Evolutionary conservation across 2,329 filamentous ascomycete species (phyloP).

Genomic region (Fusarium mangiferae): DNA sequence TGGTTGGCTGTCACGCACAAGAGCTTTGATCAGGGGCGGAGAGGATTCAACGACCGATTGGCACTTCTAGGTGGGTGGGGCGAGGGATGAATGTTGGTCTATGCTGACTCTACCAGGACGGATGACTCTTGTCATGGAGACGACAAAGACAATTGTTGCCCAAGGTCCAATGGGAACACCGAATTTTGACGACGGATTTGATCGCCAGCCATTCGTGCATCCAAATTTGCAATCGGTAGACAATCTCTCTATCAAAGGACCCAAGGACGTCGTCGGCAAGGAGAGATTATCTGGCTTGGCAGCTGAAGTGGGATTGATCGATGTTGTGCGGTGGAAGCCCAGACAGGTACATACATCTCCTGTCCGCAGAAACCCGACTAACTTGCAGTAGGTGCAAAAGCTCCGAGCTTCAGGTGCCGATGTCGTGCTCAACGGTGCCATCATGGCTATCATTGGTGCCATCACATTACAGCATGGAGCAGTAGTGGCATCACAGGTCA

Average conservation of each 20-base stretch:
- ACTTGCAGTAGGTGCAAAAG: conserved; percentile 65
- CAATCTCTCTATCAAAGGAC: conserved; percentile 72
- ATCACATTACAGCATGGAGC: conserved; percentile 89
- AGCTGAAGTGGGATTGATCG: conserved; percentile 73
- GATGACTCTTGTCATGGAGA: conserved; percentile 52
- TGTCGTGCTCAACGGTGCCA: conserved; percentile 77
- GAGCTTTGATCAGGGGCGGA: conserved; percentile 94
- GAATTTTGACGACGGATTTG: conserved; percentile 57
- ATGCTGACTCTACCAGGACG: conserved; percentile 46
- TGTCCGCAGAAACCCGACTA: background rate
- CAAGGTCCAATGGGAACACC: conserved; percentile 45
- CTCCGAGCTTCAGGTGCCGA: conserved; percentile 78
- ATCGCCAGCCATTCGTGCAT: conserved; percentile 75
- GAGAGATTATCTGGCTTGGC: conserved; percentile 75
- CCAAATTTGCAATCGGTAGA: conserved; percentile 77
- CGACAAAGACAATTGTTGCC: conserved; percentile 52
- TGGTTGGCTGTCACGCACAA: conserved; percentile 98
- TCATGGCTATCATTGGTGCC: conserved; percentile 90
- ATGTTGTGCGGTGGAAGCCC: conserved; percentile 90
- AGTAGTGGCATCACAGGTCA: conserved; percentile 77
- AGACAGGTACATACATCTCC: conserved; percentile 68
- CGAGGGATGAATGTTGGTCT: background rate
- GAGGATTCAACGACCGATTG: conserved; percentile 93
- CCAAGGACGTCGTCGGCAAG: conserved; percentile 71
- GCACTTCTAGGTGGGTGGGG: conserved; percentile 79